Evolutionary conservation across 2,329 filamentous ascomycete species (phyloP), one percentile per base, ranked within the genome.

Genomic region (Fusarium denticulatum): DNA sequence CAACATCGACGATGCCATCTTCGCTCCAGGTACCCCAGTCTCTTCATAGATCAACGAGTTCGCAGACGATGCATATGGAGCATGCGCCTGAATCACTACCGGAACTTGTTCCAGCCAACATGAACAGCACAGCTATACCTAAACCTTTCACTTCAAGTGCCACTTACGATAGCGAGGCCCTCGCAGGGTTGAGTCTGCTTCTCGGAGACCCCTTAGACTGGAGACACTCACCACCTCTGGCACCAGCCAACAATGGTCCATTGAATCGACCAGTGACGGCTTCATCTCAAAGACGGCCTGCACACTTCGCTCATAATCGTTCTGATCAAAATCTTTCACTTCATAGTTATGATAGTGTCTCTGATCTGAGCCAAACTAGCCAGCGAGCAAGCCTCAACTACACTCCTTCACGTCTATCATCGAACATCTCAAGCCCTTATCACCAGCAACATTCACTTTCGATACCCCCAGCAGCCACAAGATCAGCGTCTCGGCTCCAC

Each of bases 91-190:
- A 50, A 16, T 65, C 64, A 12, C 52, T 69, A 6, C 69, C 69
- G 30, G 69, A 72, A 55, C 50, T 69, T 28, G 53, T 69, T 20
- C 64, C 64, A 32, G 52, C 69, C 20, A 42, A 64, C 9, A 72
- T 72, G 64, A 18, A 18, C 50, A 45, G 26, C 16, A 5, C 32
- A 6, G 3, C 28, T 28, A 18, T 42, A 18, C 46, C 59, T 9
- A 46, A 39, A 32, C 20, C 59, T 14, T 46, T 45, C 7, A 53
- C 34, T 20, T 32, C 64, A 30, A 57, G 37, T 11, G 37, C 56
- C 9, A 57, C 28, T 15, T 47, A 26, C 24, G 56, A 60, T 26
- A 45, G 16, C 1, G 66, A 72, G 24, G 64, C 47, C 12, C 30
- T 65, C 18, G 49, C 56, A 11, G 70, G 70, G 3, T 42, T 72